Evolutionary conservation across 78 protist species (phyloP), one percentile per base, ranked within the genome.

Genomic region (Dictyostelium firmibasis): DNA sequence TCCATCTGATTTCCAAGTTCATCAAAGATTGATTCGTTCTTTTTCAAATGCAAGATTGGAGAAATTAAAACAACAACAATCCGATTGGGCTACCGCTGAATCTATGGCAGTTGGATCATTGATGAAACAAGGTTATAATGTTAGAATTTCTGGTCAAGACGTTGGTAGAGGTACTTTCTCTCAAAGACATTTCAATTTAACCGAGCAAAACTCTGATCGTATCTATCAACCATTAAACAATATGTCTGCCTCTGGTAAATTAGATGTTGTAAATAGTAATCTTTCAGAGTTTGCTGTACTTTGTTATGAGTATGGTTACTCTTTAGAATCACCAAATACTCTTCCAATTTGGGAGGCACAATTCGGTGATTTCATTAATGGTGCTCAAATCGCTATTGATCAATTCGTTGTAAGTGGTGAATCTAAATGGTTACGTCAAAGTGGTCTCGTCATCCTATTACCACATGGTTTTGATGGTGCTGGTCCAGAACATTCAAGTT

Each of bases 341-440:
- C 92, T 98, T 11, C 97, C 97, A 50, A 53, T 98, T 41, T 98
- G 99, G 99, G 99, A 98, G 94, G 99, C 99, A 11, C 99, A 98
- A 85, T 98, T 98, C 31, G 99, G 99, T 35, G 99, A 98, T 89
- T 98, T 98, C 36, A 88, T 95, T 14, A 98, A 98, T 85, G 85
- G 93, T 75, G 98, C 99, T 14, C 98, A 98, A 93, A 87, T 97
- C 72, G 86, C 91, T 23, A 35, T 98, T 69, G 99, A 98, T 96
- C 96, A 86, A 78, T 97, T 98, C 81, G 2, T 98, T 60, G 2
- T 94, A 20, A 27, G 91, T 14, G 77, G 95, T 57, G 99, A 98
- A 85, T 11, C 82, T 11, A 95, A 95, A 64, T 95, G 97, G 97
- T 67, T 96, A 13, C 95, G 93, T 82, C 98, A 96, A 91, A 75